These are phyloP conservation scores for Lentinus brumalis DNA, from an alignment of 768 basidiomycete species.

Conservation along the genomic window DNA sequence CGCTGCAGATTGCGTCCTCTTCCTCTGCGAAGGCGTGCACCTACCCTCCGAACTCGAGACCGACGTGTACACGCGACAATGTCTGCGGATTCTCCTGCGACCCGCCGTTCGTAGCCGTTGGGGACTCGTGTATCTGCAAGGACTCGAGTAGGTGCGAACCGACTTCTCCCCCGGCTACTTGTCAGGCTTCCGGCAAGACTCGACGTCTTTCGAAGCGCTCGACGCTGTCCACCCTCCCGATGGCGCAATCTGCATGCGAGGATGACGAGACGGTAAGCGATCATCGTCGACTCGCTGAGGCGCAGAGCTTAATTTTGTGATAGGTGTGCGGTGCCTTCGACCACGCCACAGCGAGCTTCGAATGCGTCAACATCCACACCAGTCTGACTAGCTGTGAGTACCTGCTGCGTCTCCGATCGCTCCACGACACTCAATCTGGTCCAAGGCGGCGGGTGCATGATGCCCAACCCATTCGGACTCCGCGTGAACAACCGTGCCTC, in stretches of 20 bases:
- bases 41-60: slow-evolving; percentile 34
- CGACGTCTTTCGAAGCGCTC: slow-evolving; percentile 6
- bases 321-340: slow-evolving; percentile 9
- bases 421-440: background rate
- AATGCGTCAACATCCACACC: slow-evolving; percentile 32
- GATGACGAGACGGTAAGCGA: slow-evolving; percentile 30
- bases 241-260: slow-evolving; percentile 23
- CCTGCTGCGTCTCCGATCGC: background rate
- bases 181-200: background rate
- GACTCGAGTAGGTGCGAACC: slow-evolving; percentile 24
- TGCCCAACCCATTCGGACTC: slow-evolving; percentile 23
- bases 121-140: slow-evolving; percentile 30
- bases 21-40: slow-evolving; percentile 23
- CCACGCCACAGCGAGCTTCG: slow-evolving; percentile 26
- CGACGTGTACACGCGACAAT: slow-evolving; percentile 20
- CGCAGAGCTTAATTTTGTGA: background rate
- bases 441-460: slow-evolving; percentile 39
- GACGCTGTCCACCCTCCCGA: background rate
- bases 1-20: background rate
- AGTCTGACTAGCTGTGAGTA: slow-evolving; percentile 36
- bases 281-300: slow-evolving; percentile 5
- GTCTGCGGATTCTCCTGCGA: slow-evolving; percentile 35
- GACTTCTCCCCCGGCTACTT: slow-evolving; percentile 14
- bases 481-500: slow-evolving; percentile 5
- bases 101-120: slow-evolving; percentile 21